Percentiles rank a stretch among this genome's conserved stretches.
Conservation (phyloP, 2,329 filamentous ascomycete genomes). For the Ophiostoma tasmaniense region DNA sequence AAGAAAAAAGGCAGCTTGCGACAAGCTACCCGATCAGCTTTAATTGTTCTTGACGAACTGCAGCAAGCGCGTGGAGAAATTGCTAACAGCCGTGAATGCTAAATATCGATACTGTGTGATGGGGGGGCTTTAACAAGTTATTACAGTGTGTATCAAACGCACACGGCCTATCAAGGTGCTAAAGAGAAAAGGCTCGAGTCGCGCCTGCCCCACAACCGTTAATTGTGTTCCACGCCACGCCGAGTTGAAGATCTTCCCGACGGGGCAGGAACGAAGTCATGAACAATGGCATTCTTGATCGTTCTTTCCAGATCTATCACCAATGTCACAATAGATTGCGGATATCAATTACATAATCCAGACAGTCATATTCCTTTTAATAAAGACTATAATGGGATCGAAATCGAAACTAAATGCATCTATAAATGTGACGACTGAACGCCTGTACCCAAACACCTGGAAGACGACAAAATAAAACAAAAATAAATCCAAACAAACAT, state of each 20-base stretch:
- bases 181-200: neutral
- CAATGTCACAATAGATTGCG: no score
- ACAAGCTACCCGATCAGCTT: no score
- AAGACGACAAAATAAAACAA: neutral
- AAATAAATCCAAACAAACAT: neutral
- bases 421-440: neutral
- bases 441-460: neutral
- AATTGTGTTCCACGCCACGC: neutral
- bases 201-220: neutral
- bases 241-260: neutral
- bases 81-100: no score
- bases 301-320: no score
- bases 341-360: no score
- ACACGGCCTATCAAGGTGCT: neutral
- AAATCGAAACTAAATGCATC: neutral
- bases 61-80: no score
- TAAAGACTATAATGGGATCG: no score
- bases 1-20: neutral
- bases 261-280: neutral
- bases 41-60: no score
- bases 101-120: neutral
- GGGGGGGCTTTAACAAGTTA: neutral
- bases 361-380: no score
- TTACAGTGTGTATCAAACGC: neutral
- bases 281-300: neutral